Evolutionary conservation across 1,139 yeast species (phyloP), one percentile per base, ranked within the genome.

Genomic region (Suhomyces coccinellae): DNA sequence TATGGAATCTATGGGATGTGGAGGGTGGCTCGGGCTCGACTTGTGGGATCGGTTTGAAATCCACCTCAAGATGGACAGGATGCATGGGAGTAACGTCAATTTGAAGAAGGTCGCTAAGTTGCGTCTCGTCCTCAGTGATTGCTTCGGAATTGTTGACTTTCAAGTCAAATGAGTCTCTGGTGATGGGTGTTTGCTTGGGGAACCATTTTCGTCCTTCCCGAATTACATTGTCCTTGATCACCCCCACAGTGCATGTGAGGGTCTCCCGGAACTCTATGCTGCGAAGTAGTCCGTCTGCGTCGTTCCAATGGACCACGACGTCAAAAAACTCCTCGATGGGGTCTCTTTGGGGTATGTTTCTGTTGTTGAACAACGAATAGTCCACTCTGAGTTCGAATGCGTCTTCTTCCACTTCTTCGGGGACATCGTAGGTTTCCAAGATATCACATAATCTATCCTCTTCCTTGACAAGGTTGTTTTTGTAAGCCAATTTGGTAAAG

Each of bases 61-160:
- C 14, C 16, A 43, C n/a, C 9, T 37, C 41, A 27, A 67, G 55
- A 10, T 46, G 34, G 1, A 64, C 57, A 2, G 44, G 44, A 8
- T 37, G 40, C 16, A 55, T 46, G 2, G 75, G 75, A 1, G 62
- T 46, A 1, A 69, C 71, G 47, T 69, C 75, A 12, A 70, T 49
- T 15, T 47, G 44, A 11, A 69, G 42, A 0, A 62, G 48, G 11
- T 59, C 59, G 5, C 54, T 41, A 8, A 66, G 42, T 0, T 45
- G 48, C 22, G 38, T 13, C 4, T 47, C 39, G 22, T 61, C 55
- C 37, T 59, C 56, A 4, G 36, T 26, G 8, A 52, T 37, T 2
- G 40, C 26, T 12, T 53, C 53, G 2, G 49, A 42, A 13, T 34
- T 7, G 12, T 34, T 24, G 14, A 34, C 22, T 9, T n/a, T 34